A percentile compares a stretch with the other conserved stretches of the same genome.
phyloP scores from a whole-genome alignment of 805 yeast species.

The Wickerhamomyces silvicola region DNA sequence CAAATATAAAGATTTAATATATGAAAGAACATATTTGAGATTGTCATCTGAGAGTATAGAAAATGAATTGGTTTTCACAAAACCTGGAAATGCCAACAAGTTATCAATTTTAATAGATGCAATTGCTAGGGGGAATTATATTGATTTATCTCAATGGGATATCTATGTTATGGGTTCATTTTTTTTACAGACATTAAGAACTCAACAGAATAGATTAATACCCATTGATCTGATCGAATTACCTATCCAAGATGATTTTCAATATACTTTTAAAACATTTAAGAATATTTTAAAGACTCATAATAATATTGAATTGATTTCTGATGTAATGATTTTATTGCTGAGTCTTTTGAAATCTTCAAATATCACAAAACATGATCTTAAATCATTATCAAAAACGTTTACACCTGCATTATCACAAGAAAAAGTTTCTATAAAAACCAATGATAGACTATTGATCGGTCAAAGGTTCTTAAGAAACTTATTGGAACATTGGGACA shows the following conservation, averaged over 20 bases:
- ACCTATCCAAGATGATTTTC: conserved; percentile 46
- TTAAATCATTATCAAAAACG: conserved; percentile 18
- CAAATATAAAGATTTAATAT: conserved; percentile 31
- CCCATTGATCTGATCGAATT: conserved; percentile 41
- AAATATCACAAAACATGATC: conserved; percentile 36
- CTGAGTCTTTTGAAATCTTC: conserved; percentile 32
- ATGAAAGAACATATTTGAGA: conserved; percentile 47
- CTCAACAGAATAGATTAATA: conserved; percentile 48
- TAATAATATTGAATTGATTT: conserved; percentile 26
- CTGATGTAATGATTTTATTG: conserved; percentile 41
- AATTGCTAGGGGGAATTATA: conserved; percentile 46
- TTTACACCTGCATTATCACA: conserved; percentile 47
- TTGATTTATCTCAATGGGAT: conserved; percentile 63
- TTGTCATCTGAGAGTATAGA: conserved; percentile 31
- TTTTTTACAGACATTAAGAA: conserved; percentile 39
- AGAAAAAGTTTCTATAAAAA: conserved; percentile 34
- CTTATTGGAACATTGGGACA: conserved; percentile 44
- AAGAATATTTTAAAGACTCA: conserved; percentile 27
- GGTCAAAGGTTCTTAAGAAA: conserved; percentile 50
- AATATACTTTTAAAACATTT: conserved; percentile 35
- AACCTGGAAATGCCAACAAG: conserved; percentile 47
- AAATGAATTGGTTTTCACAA: conserved; percentile 44
- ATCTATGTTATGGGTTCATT: conserved; percentile 38
- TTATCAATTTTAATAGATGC: conserved; percentile 40
- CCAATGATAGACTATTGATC: conserved; percentile 41